phyloP scores from a whole-genome alignment of 768 basidiomycete genomes.

The Crepidotus variabilis region DNA sequence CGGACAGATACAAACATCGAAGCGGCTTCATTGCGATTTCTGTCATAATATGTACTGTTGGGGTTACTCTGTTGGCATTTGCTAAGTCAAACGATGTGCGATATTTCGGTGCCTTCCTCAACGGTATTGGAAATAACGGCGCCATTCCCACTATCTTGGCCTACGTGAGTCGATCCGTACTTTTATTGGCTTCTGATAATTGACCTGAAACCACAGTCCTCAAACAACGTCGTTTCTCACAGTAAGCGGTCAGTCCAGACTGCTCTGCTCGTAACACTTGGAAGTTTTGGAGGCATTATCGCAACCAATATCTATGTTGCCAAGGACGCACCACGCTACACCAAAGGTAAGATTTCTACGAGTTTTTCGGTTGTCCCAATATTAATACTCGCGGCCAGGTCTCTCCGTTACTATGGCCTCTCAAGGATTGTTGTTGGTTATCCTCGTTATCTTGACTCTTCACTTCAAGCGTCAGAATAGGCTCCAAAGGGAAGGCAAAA shows the following conservation, averaged over 20 bases:
- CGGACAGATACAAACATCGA: slow-evolving; percentile 40
- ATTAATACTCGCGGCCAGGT: slow-evolving; percentile 22
- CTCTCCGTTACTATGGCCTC: slow-evolving; percentile 37
- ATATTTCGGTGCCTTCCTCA: slow-evolving; percentile 43
- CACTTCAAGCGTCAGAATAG: slow-evolving; percentile 35
- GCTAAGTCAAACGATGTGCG: slow-evolving; percentile 31
- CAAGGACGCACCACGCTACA: slow-evolving; percentile 39
- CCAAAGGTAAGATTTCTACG: slow-evolving; percentile 30
- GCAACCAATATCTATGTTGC: slow-evolving; percentile 39
- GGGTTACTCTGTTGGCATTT: slow-evolving; percentile 35
- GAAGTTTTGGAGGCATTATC: slow-evolving; percentile 40
- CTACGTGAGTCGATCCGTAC: too few species aligned
- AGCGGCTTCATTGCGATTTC: slow-evolving; percentile 37
- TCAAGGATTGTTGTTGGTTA: slow-evolving; percentile 33
- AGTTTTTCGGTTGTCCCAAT: not conserved
- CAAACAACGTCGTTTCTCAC: slow-evolving; percentile 47
- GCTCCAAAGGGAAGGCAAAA: slow-evolving; percentile 29
- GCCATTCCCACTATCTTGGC: slow-evolving; percentile 41
- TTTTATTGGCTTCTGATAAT: too few species aligned
- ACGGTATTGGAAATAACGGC: slow-evolving; percentile 39
- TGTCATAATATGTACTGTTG: slow-evolving; percentile 33
- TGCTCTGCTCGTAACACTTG: slow-evolving; percentile 38
- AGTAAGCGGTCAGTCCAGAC: slow-evolving; percentile 41
- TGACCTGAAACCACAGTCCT: slow-evolving; percentile 18
- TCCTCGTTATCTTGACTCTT: slow-evolving; percentile 28